Evolutionary conservation across 352 stramenopile genomes (phyloP).

Genomic region (Phytophthora citricola): DNA sequence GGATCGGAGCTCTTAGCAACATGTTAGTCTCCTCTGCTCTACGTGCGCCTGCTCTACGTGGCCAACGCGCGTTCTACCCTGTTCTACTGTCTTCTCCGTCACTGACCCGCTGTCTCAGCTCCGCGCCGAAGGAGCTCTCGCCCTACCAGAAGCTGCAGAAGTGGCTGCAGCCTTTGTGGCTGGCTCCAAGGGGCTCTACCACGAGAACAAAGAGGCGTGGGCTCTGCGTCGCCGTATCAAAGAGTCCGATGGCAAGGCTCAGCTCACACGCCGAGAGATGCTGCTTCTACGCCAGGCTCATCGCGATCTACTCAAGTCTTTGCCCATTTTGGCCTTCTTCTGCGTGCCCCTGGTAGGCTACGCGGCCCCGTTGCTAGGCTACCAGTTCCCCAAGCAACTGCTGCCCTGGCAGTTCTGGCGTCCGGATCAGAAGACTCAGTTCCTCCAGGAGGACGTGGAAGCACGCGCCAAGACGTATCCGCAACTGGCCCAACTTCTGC

Average conservation of each 20-base stretch:
- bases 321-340: conserved; percentile 81
- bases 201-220: conserved; percentile 84
- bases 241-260: conserved; percentile 24
- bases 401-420: conserved; percentile 90
- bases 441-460: conserved; percentile 71
- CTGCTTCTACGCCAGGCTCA: conserved; percentile 83
- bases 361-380: conserved; percentile 75
- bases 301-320: conserved; percentile 85
- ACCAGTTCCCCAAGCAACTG: conserved; percentile 87
- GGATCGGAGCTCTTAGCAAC: not conserved
- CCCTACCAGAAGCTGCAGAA: conserved; percentile 83
- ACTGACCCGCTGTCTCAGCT: conserved; percentile 18
- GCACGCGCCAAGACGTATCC: conserved; percentile 65
- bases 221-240: conserved; percentile 67
- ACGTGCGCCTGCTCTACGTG: not conserved
- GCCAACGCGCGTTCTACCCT: not conserved
- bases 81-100: not conserved
- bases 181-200: conserved; percentile 73
- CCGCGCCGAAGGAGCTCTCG: conserved; percentile 52
- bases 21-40: conserved; percentile 13
- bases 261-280: conserved; percentile 77
- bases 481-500: conserved; percentile 59
- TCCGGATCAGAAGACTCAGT: conserved; percentile 83
- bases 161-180: conserved; percentile 80
- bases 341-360: conserved; percentile 76